Evolutionary conservation across 1,284 basidiomycete genomes (phyloP).

Genomic region (Malassezia nana): DNA sequence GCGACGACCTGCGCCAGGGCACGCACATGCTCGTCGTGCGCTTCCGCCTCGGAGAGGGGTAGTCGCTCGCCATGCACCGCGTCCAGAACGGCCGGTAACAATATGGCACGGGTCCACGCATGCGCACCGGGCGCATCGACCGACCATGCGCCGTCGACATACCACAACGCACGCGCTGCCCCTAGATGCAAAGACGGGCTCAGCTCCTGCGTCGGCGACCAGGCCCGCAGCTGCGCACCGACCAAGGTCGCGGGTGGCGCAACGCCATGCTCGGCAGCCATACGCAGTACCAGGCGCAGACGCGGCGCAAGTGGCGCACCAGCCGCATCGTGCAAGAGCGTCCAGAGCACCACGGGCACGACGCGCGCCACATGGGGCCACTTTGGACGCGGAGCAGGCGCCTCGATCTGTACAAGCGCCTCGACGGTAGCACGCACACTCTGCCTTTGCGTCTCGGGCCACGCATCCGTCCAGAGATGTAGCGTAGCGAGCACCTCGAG

Average conservation of each 20-base stretch:
- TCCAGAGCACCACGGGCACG: constrained; percentile 10
- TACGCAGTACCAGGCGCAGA: background rate
- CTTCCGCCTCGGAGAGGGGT: constrained; percentile 1
- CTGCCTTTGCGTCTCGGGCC: background rate
- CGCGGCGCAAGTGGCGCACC: background rate
- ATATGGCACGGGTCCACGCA: background rate
- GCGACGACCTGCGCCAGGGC: background rate
- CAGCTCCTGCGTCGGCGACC: background rate
- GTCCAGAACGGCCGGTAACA: background rate
- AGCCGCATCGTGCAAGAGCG: background rate
- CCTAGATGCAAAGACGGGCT: background rate
- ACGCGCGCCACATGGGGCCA: background rate
- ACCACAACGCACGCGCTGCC: constrained; percentile 6
- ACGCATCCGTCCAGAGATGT: background rate
- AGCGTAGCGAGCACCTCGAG: constrained; percentile 12
- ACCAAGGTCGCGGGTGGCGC: background rate
- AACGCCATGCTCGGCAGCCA: background rate
- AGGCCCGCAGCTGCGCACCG: constrained; percentile 3
- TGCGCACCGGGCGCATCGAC: constrained; percentile 1
- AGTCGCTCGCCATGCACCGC: constrained; percentile 1
- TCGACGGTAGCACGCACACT: background rate
- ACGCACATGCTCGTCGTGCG: background rate
- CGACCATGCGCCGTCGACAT: background rate
- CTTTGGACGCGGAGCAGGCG: too few relatives aligned
- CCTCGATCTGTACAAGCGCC: background rate